These are phyloP conservation scores for Beauveria asiatica DNA, from an alignment of 2,329 filamentous ascomycete genomes.

Conservation along the genomic window DNA sequence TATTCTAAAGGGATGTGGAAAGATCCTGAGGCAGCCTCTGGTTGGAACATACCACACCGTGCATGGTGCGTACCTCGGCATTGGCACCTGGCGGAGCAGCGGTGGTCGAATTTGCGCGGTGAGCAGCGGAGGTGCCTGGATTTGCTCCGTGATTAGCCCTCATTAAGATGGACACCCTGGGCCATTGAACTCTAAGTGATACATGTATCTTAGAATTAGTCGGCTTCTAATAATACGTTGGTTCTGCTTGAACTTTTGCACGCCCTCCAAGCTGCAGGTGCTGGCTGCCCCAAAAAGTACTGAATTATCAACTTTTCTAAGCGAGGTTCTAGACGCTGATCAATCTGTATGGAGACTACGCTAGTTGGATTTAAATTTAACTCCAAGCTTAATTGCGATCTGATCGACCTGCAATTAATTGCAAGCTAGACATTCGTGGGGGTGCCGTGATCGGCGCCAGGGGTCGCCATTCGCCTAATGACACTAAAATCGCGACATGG, in stretches of 20 bases:
- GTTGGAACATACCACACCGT: background rate
- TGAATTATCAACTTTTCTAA: background rate
- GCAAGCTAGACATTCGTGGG: background rate
- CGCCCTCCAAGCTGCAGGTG: too few species aligned
- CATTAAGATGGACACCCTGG: background rate
- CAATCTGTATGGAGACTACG: background rate
- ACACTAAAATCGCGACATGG: conserved; percentile 9
- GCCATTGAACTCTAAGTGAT: background rate
- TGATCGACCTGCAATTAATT: background rate
- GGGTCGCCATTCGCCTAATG: background rate
- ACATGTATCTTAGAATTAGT: background rate
- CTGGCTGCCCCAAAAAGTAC: background rate
- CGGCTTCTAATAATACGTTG: background rate
- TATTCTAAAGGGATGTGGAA: background rate
- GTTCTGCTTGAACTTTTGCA: background rate
- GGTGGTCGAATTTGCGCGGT: background rate
- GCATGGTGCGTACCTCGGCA: background rate
- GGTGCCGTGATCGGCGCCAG: background rate
- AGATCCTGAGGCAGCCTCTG: background rate
- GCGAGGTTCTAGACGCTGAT: background rate
- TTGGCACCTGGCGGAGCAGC: conserved; percentile 1
- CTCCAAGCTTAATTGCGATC: background rate
- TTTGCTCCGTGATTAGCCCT: conserved; percentile 1
- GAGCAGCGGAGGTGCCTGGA: background rate
- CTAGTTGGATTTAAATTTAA: background rate